These are phyloP conservation scores for Raffaelea ambrosiae DNA, from an alignment of 2,329 filamentous ascomycete species.

Conservation along the genomic window DNA sequence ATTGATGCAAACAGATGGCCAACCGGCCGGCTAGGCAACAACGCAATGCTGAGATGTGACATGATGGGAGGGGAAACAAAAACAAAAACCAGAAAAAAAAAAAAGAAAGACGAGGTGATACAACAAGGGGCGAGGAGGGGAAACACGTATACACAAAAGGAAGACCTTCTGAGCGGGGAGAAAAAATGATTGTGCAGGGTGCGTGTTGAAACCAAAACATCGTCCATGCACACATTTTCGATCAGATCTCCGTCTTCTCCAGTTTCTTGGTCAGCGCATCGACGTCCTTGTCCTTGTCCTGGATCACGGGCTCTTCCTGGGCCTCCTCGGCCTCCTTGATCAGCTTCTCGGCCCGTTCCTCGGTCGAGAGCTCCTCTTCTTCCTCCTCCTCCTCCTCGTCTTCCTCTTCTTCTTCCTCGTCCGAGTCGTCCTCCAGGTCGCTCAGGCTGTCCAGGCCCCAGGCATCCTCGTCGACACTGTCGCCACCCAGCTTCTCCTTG, in stretches of 20 bases:
- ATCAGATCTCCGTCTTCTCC: slow-evolving; percentile 56
- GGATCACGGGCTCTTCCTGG: slow-evolving; percentile 64
- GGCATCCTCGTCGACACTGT: slow-evolving; percentile 62
- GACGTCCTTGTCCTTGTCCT: slow-evolving; percentile 66
- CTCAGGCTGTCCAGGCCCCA: slow-evolving; percentile 83
- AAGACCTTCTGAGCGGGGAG: too few relatives aligned
- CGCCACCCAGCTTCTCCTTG: slow-evolving; percentile 64
- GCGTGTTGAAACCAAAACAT: too few relatives aligned
- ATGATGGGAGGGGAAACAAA: too few relatives aligned
- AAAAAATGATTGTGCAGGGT: too few relatives aligned
- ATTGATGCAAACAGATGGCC: too few relatives aligned
- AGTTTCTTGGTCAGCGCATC: slow-evolving; percentile 71
- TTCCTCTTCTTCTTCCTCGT: slow-evolving; percentile 59
- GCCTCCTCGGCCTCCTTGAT: slow-evolving; percentile 62
- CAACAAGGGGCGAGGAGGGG: too few relatives aligned
- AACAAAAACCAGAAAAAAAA: not conserved
- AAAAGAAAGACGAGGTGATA: not conserved
- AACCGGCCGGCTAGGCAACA: too few relatives aligned
- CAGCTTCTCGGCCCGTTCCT: slow-evolving; percentile 61
- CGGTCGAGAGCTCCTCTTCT: slow-evolving; percentile 36
- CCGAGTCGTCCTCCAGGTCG: slow-evolving; percentile 72
- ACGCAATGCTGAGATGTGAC: too few relatives aligned
- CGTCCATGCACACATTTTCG: too few relatives aligned
- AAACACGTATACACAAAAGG: too few relatives aligned
- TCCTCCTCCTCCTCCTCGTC: slow-evolving; percentile 63